phyloP scores from a whole-genome alignment of 2,329 filamentous ascomycete genomes.

The Tolypocladium tropicale region DNA sequence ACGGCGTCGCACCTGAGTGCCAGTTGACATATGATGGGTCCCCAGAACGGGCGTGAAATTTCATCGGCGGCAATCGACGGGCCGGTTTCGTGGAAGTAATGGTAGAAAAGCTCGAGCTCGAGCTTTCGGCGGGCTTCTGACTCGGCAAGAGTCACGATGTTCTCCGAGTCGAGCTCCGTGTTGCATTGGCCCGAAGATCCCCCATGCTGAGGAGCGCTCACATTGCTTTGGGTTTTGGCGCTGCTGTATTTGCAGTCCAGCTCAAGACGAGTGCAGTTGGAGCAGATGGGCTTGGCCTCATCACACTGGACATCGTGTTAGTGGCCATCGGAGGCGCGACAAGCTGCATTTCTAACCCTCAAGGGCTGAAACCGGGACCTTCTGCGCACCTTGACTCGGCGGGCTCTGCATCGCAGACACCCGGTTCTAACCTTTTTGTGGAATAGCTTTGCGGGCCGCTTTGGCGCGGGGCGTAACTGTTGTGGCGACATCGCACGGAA shows the following conservation, averaged over 20 bases:
- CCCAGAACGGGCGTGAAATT: not conserved
- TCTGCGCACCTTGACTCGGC: constrained; percentile 10
- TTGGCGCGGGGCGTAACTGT: not conserved
- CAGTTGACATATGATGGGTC: not conserved
- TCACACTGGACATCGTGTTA: not conserved
- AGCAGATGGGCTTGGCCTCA: not conserved
- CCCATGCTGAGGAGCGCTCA: not conserved
- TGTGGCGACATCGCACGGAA: not conserved
- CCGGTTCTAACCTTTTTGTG: constrained; percentile 14
- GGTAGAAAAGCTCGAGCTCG: not conserved
- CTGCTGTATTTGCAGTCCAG: not conserved
- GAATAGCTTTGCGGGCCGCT: constrained; percentile 11
- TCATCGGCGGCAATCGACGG: not conserved
- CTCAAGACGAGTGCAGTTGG: not conserved
- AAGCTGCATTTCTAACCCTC: not conserved
- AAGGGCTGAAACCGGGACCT: not conserved
- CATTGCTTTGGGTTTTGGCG: not conserved
- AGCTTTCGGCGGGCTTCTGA: not conserved
- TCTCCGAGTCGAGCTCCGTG: not conserved
- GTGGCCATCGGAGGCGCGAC: not conserved
- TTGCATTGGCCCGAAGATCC: not conserved
- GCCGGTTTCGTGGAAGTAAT: not conserved
- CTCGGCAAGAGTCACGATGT: not conserved
- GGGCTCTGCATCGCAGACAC: constrained; percentile 11
- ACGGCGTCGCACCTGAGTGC: not conserved